These are phyloP conservation scores for Tagetes erecta DNA, from an alignment of 129 eudicot genomes.

Conservation along the genomic window DNA sequence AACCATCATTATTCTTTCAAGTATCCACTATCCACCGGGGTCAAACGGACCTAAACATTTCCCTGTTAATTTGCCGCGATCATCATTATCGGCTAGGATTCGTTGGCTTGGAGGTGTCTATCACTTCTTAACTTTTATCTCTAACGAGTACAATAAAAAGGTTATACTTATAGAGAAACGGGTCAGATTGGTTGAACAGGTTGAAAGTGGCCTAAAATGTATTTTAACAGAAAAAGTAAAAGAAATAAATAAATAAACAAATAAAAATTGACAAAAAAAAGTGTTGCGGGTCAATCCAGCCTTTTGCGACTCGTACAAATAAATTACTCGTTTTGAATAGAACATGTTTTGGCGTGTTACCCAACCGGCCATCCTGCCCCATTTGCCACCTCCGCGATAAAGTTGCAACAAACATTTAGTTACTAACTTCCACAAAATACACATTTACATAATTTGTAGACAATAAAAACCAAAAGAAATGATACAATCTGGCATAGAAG, in stretches of 20 bases:
- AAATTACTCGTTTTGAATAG: neutral
- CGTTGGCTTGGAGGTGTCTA: too few relatives aligned
- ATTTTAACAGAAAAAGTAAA: neutral
- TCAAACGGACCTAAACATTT: too few relatives aligned
- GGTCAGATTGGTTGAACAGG: neutral
- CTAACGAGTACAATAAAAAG: neutral
- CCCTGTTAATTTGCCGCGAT: too few relatives aligned
- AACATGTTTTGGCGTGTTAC: neutral
- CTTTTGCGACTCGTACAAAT: neutral
- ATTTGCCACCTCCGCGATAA: neutral
- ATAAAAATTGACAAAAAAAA: neutral
- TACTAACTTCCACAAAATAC: neutral
- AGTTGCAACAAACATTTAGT: neutral
- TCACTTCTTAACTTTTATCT: neutral
- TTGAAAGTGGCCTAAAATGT: neutral
- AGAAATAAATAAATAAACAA: neutral
- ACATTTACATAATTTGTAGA: neutral
- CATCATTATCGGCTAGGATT: too few relatives aligned
- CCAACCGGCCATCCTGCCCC: neutral
- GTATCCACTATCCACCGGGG: too few relatives aligned
- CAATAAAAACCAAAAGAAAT: slow-evolving; percentile 10
- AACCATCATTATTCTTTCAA: too few relatives aligned
- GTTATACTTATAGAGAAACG: neutral
- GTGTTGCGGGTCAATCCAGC: neutral
- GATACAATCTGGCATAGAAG: slow-evolving; percentile 15